These are phyloP conservation scores for Fusarium mundagurra DNA, from an alignment of 2,329 filamentous ascomycete species.

Conservation along the genomic window DNA sequence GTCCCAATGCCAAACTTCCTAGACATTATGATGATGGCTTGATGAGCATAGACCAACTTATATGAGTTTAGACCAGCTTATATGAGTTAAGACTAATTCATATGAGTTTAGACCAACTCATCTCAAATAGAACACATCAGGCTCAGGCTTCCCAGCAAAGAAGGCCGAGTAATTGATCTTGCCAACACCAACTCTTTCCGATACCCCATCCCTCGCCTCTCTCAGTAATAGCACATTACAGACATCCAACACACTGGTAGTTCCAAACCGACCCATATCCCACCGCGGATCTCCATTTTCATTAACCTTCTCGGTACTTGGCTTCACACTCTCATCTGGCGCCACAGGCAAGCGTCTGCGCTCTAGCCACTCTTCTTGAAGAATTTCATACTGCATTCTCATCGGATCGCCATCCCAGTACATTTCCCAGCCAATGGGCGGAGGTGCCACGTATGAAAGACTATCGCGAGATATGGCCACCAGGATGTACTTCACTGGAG, in stretches of 20 bases:
- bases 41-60: background rate
- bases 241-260: background rate
- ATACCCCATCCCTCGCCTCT: background rate
- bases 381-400: background rate
- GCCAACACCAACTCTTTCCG: constrained; percentile 10
- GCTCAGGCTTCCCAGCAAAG: background rate
- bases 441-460: background rate
- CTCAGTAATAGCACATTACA: constrained; percentile 9
- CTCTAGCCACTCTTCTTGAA: background rate
- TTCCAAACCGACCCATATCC: constrained; percentile 9
- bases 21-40: background rate
- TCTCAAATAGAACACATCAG: background rate
- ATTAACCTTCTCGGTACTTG: background rate
- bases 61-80: no score
- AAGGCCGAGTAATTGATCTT: constrained; percentile 8
- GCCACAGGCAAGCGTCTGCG: background rate
- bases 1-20: background rate
- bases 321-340: background rate
- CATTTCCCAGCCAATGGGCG: background rate
- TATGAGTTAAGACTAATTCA: background rate
- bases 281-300: constrained; percentile 15
- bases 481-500: background rate
- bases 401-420: constrained; percentile 13
- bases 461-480: constrained; percentile 14
- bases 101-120: background rate